Evolutionary conservation across 371 early-diverging fungal species (phyloP).

Genomic region (Cokeromyces recurvatus): DNA sequence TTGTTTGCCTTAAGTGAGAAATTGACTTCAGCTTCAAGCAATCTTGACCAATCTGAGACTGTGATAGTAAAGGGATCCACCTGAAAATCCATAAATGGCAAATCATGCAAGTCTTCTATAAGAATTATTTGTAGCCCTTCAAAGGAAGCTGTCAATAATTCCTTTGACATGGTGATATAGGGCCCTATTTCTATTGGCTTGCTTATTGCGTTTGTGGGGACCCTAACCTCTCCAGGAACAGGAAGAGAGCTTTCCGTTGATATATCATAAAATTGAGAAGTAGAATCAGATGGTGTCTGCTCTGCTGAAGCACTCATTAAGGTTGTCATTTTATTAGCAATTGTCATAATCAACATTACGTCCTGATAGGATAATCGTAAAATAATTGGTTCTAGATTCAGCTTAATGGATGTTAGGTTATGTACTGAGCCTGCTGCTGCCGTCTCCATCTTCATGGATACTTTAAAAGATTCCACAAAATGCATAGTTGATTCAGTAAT

Average conservation of each 20-base stretch:
- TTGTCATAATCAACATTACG: conserved; percentile 72
- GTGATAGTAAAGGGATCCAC: conserved; percentile 63
- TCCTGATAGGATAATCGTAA: conserved; percentile 81
- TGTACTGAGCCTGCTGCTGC: conserved; percentile 44
- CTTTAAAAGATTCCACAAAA: conserved; percentile 81
- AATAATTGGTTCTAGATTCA: conserved; percentile 62
- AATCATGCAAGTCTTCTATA: conserved; percentile 75
- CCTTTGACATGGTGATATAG: conserved; percentile 44
- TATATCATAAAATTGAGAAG: too few relatives aligned
- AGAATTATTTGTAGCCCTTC: conserved; percentile 67
- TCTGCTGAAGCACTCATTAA: conserved; percentile 40
- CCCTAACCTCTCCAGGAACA: too few relatives aligned
- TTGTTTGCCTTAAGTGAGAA: conserved; percentile 75
- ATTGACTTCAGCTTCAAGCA: conserved; percentile 66
- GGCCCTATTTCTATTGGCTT: conserved; percentile 26
- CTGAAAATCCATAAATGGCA: conserved; percentile 75
- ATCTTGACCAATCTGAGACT: conserved; percentile 70
- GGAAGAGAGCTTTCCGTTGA: too few relatives aligned
- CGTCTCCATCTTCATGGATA: conserved; percentile 64
- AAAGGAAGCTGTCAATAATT: conserved; percentile 43
- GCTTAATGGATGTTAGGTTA: conserved; percentile 50
- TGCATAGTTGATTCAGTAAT: conserved; percentile 68
- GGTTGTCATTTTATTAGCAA: conserved; percentile 71
- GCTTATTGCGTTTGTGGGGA: neutral
- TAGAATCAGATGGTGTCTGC: too few relatives aligned